phyloP scores from a whole-genome alignment of 768 basidiomycete species.

The Panaeolus cyanescens region DNA sequence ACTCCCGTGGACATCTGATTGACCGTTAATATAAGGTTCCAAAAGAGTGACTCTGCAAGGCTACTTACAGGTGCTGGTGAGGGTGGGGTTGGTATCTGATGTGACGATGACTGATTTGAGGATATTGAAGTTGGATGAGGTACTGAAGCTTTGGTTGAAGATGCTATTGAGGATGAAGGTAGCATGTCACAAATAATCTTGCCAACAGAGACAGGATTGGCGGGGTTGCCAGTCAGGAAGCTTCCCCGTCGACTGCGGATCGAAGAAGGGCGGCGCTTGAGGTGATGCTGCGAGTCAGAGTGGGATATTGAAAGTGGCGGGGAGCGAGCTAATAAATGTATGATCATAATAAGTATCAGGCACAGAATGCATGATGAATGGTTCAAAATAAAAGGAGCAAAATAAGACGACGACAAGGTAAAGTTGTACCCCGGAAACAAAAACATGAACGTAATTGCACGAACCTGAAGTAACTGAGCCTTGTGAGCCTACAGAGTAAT shows the following conservation, averaged over 20 bases:
- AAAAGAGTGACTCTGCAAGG: background rate
- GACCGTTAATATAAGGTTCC: background rate
- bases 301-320: constrained; percentile 6
- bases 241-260: constrained; percentile 10
- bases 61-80: background rate
- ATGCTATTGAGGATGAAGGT: constrained; percentile 28
- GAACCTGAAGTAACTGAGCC: constrained; percentile 1
- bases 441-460: background rate
- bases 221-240: constrained; percentile 6
- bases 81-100: background rate
- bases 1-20: background rate
- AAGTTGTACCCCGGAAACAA: background rate
- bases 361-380: constrained; percentile 1
- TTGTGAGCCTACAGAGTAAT: background rate
- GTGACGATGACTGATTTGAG: background rate
- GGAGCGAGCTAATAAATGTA: constrained; percentile 2
- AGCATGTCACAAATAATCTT: constrained; percentile 58
- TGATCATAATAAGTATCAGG: constrained; percentile 8
- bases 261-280: background rate
- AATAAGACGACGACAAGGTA: background rate
- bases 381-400: constrained; percentile 4
- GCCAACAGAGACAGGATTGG: constrained; percentile 18
- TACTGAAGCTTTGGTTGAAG: constrained; percentile 7
- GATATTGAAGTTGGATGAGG: constrained; percentile 10
- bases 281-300: constrained; percentile 1